Evolutionary conservation across 306 rosid genomes (phyloP).

Genomic region (Rosa rugosa): DNA sequence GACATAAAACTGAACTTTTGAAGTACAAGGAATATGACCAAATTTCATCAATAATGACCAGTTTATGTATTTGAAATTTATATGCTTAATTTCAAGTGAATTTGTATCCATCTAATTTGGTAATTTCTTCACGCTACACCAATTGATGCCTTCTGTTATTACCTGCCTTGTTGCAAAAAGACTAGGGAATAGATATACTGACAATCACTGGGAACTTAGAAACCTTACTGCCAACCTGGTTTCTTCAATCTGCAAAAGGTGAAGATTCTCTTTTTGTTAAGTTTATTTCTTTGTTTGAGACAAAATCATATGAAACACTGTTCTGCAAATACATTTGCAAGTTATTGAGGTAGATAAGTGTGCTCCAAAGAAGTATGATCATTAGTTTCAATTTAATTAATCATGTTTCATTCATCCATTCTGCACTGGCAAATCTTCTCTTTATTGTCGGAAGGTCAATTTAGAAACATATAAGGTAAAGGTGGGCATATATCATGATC

Average conservation of each 20-base stretch:
- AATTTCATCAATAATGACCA: not conserved
- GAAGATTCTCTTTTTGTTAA: slow-evolving; percentile 30
- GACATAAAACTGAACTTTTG: not conserved
- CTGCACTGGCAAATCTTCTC: not conserved
- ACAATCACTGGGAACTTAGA: slow-evolving; percentile 96
- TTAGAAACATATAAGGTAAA: not conserved
- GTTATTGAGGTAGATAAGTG: not conserved
- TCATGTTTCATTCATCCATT: not conserved
- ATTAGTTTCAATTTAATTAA: not conserved
- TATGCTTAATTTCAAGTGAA: not conserved
- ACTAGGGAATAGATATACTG: slow-evolving; percentile 71
- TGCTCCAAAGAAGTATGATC: not conserved
- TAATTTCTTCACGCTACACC: slow-evolving; percentile 64
- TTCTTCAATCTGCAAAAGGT: slow-evolving; percentile 87
- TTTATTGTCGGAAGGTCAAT: not conserved
- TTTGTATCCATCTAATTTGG: slow-evolving; percentile 29
- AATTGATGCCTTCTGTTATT: slow-evolving; percentile 84
- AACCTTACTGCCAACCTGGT: slow-evolving; percentile 73
- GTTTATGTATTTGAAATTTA: not conserved
- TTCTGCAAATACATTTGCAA: not conserved
- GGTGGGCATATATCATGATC: not conserved
- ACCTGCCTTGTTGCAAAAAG: slow-evolving; percentile 86
- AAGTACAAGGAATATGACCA: not conserved
- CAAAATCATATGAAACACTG: slow-evolving; percentile 1
- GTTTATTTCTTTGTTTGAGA: slow-evolving; percentile 10